A percentile compares a stretch with the other conserved stretches of the same genome.
Conservation (phyloP, 2,329 filamentous ascomycete species). For the Chrysoporthe cubensis region DNA sequence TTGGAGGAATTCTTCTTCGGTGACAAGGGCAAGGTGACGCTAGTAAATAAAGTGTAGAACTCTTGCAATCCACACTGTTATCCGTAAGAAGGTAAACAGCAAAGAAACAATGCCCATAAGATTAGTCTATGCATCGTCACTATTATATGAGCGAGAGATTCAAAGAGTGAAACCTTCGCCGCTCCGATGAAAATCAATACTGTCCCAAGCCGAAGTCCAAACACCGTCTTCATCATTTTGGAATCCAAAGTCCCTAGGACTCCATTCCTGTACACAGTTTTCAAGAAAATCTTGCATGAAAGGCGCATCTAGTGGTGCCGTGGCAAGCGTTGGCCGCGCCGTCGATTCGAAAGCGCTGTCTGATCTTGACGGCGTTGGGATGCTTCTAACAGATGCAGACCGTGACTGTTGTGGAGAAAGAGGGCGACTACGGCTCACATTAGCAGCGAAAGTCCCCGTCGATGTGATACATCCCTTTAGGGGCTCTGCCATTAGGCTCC, state of each 20-base stretch:
- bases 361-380: background rate
- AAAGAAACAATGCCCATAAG: background rate
- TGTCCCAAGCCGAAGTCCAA: conserved; percentile 13
- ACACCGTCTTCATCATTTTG: background rate
- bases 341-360: background rate
- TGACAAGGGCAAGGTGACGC: conserved; percentile 14
- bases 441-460: conserved; percentile 19
- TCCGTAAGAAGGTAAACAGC: background rate
- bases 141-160: background rate
- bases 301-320: conserved; percentile 12
- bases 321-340: background rate
- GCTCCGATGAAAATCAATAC: background rate
- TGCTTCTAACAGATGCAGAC: background rate
- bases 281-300: conserved; percentile 17
- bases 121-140: background rate
- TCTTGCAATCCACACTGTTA: background rate
- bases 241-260: conserved; percentile 11
- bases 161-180: background rate
- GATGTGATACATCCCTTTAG: conserved; percentile 11
- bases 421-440: conserved; percentile 5
- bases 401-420: background rate
- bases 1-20: conserved; percentile 34
- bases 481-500: conserved; percentile 9
- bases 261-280: conserved; percentile 12
- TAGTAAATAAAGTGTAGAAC: conserved; percentile 12